These are phyloP conservation scores for Gossypium turneri DNA, from an alignment of 345 rosid genomes.

Conservation along the genomic window DNA sequence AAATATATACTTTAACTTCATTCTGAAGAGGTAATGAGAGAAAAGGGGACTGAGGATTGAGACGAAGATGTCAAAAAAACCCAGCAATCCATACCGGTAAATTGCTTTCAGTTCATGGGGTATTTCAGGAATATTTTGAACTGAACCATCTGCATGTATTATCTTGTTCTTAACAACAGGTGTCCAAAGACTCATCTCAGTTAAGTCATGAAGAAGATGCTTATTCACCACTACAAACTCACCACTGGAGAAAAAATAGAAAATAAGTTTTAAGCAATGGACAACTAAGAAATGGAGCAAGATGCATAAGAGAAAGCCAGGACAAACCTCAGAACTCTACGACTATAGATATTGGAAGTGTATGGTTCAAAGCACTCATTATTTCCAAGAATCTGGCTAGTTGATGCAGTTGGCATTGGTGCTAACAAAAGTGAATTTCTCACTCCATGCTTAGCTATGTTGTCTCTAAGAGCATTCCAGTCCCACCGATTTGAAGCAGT, in stretches of 20 bases:
- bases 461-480: conserved; percentile 61
- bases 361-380: conserved; percentile 95
- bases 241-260: conserved; percentile 42
- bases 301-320: neutral
- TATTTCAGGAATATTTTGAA: conserved; percentile 64
- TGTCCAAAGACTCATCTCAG: conserved; percentile 87
- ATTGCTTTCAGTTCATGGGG: conserved; percentile 66
- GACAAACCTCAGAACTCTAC: conserved; percentile 80
- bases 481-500: conserved; percentile 67
- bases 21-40: neutral
- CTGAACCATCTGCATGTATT: conserved; percentile 68
- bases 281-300: neutral
- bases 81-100: conserved; percentile 51
- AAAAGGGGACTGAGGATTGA: neutral
- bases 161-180: conserved; percentile 73
- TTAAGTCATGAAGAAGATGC: conserved; percentile 89
- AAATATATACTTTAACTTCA: neutral
- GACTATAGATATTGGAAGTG: conserved; percentile 85
- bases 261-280: neutral
- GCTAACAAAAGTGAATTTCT: conserved; percentile 89
- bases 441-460: conserved; percentile 67
- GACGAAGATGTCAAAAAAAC: neutral
- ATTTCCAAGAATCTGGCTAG: conserved; percentile 95
- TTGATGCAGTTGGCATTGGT: conserved; percentile 95
- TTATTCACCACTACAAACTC: conserved; percentile 96